Conservation (phyloP, 345 rosid genomes). For the Eutrema heterophyllum region DNA sequence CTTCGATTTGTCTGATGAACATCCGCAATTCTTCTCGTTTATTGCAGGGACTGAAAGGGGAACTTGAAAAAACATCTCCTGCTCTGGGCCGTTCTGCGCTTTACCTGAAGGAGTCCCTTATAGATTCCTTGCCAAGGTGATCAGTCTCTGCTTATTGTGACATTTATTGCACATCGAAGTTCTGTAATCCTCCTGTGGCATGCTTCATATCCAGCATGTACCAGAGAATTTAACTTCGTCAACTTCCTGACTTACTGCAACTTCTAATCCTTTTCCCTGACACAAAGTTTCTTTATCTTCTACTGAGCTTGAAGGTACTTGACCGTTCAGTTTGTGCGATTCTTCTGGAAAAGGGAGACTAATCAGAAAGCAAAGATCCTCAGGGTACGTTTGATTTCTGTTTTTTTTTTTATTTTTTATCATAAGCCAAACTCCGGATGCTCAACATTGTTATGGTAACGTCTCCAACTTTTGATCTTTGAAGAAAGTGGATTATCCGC, state of each 20-base stretch:
- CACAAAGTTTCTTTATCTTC: neutral
- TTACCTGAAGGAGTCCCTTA: constrained; percentile 76
- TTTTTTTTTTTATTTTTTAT: neutral
- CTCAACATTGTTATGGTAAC: neutral
- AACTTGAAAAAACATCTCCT: constrained; percentile 92
- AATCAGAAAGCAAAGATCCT: constrained; percentile 98
- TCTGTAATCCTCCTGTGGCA: neutral
- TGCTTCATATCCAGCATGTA: neutral
- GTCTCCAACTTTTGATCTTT: constrained; percentile 17
- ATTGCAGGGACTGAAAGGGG: constrained; percentile 81
- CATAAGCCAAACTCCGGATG: neutral
- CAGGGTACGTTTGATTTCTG: constrained; percentile 47
- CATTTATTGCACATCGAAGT: neutral
- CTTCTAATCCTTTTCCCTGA: neutral
- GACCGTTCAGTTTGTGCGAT: constrained; percentile 97
- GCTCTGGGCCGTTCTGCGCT: constrained; percentile 78
- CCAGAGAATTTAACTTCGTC: neutral
- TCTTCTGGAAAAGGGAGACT: constrained; percentile 99
- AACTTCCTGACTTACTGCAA: neutral
- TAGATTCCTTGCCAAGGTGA: constrained; percentile 83
- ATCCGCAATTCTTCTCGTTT: neutral
- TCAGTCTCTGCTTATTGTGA: neutral
- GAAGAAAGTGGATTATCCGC: constrained; percentile 96
- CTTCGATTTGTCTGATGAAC: neutral
- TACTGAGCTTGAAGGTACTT: constrained; percentile 58